These are phyloP conservation scores for Solanum sejunctum DNA, from an alignment of 257 asterid genomes.

Conservation along the genomic window DNA sequence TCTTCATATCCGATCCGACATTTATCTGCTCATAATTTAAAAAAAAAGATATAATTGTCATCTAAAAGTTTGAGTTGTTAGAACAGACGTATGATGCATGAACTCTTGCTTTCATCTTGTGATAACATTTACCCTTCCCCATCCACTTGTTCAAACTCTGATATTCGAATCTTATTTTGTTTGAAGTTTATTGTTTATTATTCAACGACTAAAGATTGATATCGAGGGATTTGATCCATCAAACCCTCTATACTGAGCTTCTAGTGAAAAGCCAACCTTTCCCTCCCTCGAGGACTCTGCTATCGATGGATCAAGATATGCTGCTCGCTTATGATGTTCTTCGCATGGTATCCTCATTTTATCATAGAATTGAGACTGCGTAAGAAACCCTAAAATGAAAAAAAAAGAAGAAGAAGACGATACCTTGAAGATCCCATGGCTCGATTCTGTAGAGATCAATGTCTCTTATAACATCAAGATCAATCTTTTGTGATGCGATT, in stretches of 20 bases:
- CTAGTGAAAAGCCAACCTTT: background rate
- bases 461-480: conserved; percentile 62
- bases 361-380: too few species aligned
- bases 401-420: background rate
- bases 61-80: background rate
- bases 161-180: background rate
- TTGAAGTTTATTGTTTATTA: background rate
- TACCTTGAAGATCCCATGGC: conserved; percentile 84
- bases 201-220: too few species aligned
- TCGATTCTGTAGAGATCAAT: conserved; percentile 68
- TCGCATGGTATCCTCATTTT: too few species aligned
- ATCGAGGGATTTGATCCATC: background rate
- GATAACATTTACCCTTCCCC: background rate
- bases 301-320: too few species aligned
- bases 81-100: background rate
- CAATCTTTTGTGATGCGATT: conserved; percentile 59
- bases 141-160: background rate
- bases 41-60: background rate
- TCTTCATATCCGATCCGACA: conserved; percentile 64
- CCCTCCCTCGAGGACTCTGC: too few species aligned
- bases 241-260: background rate
- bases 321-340: too few species aligned
- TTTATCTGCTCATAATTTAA: conserved; percentile 22
- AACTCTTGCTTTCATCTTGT: background rate
- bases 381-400: conserved; percentile 3